phyloP scores from a whole-genome alignment of 2,329 filamentous ascomycete species.

The Neodidymelliopsis sp. region DNA sequence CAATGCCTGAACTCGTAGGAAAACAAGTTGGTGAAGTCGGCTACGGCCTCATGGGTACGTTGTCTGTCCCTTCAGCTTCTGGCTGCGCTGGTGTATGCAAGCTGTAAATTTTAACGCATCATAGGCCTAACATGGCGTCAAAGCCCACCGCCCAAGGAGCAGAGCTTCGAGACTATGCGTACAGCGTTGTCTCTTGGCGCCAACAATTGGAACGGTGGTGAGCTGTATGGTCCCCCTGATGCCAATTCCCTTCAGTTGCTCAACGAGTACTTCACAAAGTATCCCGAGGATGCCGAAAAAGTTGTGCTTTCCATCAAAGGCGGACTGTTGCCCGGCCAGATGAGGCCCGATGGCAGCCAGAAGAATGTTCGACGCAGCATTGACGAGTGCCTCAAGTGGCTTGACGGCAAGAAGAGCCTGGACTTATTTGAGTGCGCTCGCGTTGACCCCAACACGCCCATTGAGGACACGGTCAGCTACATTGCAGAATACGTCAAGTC shows the following conservation, averaged over 20 bases:
- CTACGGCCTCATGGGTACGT: slow-evolving; percentile 57
- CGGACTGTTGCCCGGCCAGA: slow-evolving; percentile 45
- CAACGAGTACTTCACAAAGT: slow-evolving; percentile 59
- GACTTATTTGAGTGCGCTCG: slow-evolving; percentile 59
- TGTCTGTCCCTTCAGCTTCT: not conserved
- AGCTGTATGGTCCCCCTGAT: slow-evolving; percentile 57
- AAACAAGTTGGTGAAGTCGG: slow-evolving; percentile 53
- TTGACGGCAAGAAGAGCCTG: slow-evolving; percentile 58
- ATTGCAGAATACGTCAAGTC: slow-evolving; percentile 51
- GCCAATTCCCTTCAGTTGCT: slow-evolving; percentile 59
- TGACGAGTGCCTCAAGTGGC: slow-evolving; percentile 54
- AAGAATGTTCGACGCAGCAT: slow-evolving; percentile 54
- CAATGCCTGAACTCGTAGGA: slow-evolving; percentile 46
- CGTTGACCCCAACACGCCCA: slow-evolving; percentile 53
- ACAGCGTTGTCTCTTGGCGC: slow-evolving; percentile 51
- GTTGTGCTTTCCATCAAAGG: slow-evolving; percentile 63
- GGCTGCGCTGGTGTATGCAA: not conserved
- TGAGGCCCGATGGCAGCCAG: slow-evolving; percentile 51
- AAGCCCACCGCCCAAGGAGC: slow-evolving; percentile 44
- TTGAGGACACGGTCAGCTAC: slow-evolving; percentile 55
- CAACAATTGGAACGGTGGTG: slow-evolving; percentile 61
- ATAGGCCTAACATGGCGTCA: slow-evolving; percentile 56
- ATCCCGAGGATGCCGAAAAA: slow-evolving; percentile 59
- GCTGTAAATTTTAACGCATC: slow-evolving; percentile 17
- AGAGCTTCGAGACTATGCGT: slow-evolving; percentile 56